phyloP scores from a whole-genome alignment of 2,329 filamentous ascomycete species.

The Claviceps sp. region DNA sequence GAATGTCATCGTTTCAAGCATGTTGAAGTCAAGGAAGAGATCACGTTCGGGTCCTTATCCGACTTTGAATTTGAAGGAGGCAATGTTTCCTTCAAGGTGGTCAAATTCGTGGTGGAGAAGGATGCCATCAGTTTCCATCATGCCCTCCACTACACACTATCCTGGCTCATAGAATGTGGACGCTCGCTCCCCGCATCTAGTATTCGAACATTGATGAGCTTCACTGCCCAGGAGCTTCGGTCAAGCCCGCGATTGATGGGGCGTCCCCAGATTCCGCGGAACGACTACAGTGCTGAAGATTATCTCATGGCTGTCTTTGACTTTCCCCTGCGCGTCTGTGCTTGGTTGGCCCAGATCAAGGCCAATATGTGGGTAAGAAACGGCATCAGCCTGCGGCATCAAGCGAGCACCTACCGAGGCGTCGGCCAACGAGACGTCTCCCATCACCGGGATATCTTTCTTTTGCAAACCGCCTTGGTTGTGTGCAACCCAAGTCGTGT shows the following conservation, averaged over 20 bases:
- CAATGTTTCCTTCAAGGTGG: slow-evolving; percentile 48
- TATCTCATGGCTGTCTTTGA: slow-evolving; percentile 82
- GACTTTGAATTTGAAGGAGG: slow-evolving; percentile 68
- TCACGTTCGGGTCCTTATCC: slow-evolving; percentile 64
- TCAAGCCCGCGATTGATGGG: slow-evolving; percentile 51
- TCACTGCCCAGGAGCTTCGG: slow-evolving; percentile 57
- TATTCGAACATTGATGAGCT: slow-evolving; percentile 55
- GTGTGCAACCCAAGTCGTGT: slow-evolving; percentile 73
- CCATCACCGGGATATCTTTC: slow-evolving; percentile 87
- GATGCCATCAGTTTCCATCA: slow-evolving; percentile 96
- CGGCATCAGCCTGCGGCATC: slow-evolving; percentile 87
- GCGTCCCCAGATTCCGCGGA: slow-evolving; percentile 39
- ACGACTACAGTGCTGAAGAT: slow-evolving; percentile 54
- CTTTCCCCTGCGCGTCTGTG: slow-evolving; percentile 82
- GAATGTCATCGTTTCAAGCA: slow-evolving; percentile 76
- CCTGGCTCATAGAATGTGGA: slow-evolving; percentile 86
- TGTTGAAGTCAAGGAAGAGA: slow-evolving; percentile 75
- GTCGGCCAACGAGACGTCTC: slow-evolving; percentile 83
- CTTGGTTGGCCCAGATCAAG: slow-evolving; percentile 96
- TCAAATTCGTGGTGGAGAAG: slow-evolving; percentile 78
- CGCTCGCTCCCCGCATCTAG: slow-evolving; percentile 58
- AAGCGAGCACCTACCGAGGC: slow-evolving; percentile 85
- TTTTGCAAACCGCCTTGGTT: slow-evolving; percentile 82
- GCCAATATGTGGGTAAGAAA: slow-evolving; percentile 98
- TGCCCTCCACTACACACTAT: slow-evolving; percentile 87